Base-by-base conservation (phyloP, 768 basidiomycete species). In the Dioszegia aurantiaca region DNA sequence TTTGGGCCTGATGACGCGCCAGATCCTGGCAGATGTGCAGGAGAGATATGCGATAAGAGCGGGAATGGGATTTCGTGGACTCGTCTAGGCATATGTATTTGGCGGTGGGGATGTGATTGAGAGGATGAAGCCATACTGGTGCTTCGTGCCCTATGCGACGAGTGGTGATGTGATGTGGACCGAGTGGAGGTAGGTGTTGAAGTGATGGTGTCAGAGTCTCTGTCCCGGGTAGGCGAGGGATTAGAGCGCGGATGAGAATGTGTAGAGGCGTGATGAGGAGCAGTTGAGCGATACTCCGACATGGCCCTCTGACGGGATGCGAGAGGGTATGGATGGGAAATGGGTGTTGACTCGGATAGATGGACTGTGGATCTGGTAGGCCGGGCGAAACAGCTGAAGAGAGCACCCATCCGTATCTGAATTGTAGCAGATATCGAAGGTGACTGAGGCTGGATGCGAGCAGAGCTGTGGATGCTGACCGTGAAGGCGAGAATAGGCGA, bases 1-100 rank as follows among this genome's bases (percentile, higher is more conserved):
- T 6, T n/a, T 3, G 51, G 39, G 4, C 16, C 36, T 12, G 37
- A 53, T 4, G 51, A 6, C 36, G 51, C 39, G 17, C 19, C 26
- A 1, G 21, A 27, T 28, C 24, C 6, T 10, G 37, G 9, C 19
- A n/a, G 30, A 51, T 33, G 23, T n/a, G n/a, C n/a, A n/a, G n/a
- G n/a, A n/a, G n/a, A n/a, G n/a, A n/a, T n/a, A n/a, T 9, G 16
- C 4, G 12, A 16, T 47, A 53, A 19, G 4, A 53, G 37, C 3
- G 51, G 51, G 39, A 53, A 53, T 3, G 51, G 51, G 8, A 53
- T 53, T n/a, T 53, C 51, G 9, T 53, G 51, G 8, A 53, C 51
- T 17, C 51, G 16, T 17, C 12, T 36, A 36, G 48, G 48, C 28
- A 16, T 19, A 19, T 36, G 28, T 10, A 23, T 17, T 4, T 30